These are phyloP conservation scores for Mycogone perniciosa DNA, from an alignment of 2,329 filamentous ascomycete genomes.

Conservation along the genomic window DNA sequence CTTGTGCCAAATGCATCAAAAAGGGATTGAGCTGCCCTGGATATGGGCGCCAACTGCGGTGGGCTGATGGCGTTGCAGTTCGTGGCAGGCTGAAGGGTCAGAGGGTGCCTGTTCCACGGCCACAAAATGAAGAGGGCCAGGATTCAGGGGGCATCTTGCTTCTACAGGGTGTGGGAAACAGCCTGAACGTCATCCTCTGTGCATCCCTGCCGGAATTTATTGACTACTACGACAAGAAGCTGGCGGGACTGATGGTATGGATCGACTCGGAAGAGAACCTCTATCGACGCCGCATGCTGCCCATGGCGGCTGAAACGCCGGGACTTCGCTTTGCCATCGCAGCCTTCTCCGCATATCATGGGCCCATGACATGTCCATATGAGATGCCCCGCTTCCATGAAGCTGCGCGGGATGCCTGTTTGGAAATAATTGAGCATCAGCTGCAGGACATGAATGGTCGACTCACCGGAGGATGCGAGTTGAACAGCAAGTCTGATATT, in stretches of 20 bases:
- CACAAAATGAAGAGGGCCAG: background rate
- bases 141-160: background rate
- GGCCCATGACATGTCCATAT: slow-evolving; percentile 17
- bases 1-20: slow-evolving; percentile 23
- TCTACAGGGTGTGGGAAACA: background rate
- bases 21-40: slow-evolving; percentile 24
- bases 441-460: slow-evolving; percentile 21
- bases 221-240: slow-evolving; percentile 24
- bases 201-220: slow-evolving; percentile 20
- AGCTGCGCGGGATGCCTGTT: slow-evolving; percentile 23
- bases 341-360: slow-evolving; percentile 25
- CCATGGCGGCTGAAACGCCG: slow-evolving; percentile 20
- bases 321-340: slow-evolving; percentile 24
- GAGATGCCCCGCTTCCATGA: slow-evolving; percentile 20
- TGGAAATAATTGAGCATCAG: slow-evolving; percentile 20
- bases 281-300: slow-evolving; percentile 22
- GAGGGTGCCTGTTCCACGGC: slow-evolving; percentile 12
- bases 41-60: slow-evolving; percentile 22
- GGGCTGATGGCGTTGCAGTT: slow-evolving; percentile 24
- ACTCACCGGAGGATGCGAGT: slow-evolving; percentile 17
- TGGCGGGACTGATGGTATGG: slow-evolving; percentile 28
- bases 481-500: slow-evolving; percentile 19
- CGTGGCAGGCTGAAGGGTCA: slow-evolving; percentile 21
- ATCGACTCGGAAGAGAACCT: slow-evolving; percentile 25
- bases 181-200: slow-evolving; percentile 15